Evolutionary conservation across 768 basidiomycete genomes (phyloP).

Genomic region (Suillus sp.): DNA sequence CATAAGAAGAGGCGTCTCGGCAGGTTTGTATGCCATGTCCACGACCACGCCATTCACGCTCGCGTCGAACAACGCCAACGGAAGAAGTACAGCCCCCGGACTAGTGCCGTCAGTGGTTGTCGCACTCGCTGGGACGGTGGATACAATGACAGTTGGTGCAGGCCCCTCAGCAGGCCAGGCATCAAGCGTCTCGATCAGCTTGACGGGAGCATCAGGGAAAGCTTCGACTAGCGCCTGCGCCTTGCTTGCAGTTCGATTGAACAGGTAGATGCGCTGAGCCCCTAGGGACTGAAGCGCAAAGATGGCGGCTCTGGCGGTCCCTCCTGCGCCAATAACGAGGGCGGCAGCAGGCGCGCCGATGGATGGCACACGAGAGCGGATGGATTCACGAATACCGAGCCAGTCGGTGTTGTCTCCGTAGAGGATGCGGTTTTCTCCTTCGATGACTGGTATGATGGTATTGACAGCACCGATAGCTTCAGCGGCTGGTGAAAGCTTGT

Average conservation of each 20-base stretch:
- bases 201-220: conserved; percentile 68
- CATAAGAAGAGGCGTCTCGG: conserved; percentile 75
- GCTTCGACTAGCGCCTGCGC: conserved; percentile 67
- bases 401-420: conserved; percentile 97
- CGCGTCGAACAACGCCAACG: conserved; percentile 56
- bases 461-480: conserved; percentile 92
- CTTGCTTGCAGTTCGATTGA: conserved; percentile 79
- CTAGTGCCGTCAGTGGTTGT: conserved; percentile 46
- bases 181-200: conserved; percentile 60
- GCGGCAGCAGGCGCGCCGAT: conserved; percentile 44
- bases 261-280: conserved; percentile 74
- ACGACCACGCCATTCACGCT: conserved; percentile 73
- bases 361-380: conserved; percentile 45
- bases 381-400: conserved; percentile 75
- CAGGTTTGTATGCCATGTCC: conserved; percentile 94
- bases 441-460: conserved; percentile 68
- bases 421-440: conserved; percentile 48
- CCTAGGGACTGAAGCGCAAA: conserved; percentile 80
- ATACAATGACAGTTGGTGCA: conserved; percentile 76
- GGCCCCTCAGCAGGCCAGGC: conserved; percentile 46
- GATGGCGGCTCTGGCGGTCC: conserved; percentile 92
- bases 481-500: conserved; percentile 79
- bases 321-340: conserved; percentile 93
- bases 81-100: conserved; percentile 49
- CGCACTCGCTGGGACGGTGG: conserved; percentile 79